These are phyloP conservation scores for Mucor racemosus DNA, from an alignment of 371 early-diverging fungal species.

Conservation along the genomic window DNA sequence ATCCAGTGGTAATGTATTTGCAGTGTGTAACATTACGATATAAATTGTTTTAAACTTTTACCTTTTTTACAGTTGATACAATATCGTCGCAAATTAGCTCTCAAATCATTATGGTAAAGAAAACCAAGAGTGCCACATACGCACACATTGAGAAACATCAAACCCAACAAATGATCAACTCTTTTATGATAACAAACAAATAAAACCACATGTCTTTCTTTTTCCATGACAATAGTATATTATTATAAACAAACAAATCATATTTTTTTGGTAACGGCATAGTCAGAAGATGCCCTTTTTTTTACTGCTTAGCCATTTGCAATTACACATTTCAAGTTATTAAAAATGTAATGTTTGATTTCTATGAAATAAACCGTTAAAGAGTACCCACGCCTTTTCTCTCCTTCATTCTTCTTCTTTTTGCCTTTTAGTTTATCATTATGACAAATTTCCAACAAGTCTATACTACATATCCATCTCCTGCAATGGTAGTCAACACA, in stretches of 20 bases:
- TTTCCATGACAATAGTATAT: background rate
- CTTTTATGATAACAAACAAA: slow-evolving; percentile 3
- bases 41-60: background rate
- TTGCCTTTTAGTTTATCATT: background rate
- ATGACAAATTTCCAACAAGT: slow-evolving; percentile 1
- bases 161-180: background rate
- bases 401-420: background rate
- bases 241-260: background rate
- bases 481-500: background rate
- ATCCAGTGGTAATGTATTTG: slow-evolving; percentile 39
- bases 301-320: slow-evolving; percentile 1
- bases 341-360: background rate
- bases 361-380: too few species aligned
- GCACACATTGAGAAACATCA: background rate
- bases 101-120: too few species aligned
- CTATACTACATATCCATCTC: background rate
- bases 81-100: background rate
- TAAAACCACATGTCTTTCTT: slow-evolving; percentile 1
- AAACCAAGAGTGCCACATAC: too few species aligned
- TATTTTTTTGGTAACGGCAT: background rate
- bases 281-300: background rate
- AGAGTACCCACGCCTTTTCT: background rate
- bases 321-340: background rate
- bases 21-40: background rate
- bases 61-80: background rate